A percentile compares a stretch with the other conserved stretches of the same genome.
Evolutionary conservation across 164 flowering plant genomes (phyloP).

Genomic region (Warburgia ugandensis): DNA sequence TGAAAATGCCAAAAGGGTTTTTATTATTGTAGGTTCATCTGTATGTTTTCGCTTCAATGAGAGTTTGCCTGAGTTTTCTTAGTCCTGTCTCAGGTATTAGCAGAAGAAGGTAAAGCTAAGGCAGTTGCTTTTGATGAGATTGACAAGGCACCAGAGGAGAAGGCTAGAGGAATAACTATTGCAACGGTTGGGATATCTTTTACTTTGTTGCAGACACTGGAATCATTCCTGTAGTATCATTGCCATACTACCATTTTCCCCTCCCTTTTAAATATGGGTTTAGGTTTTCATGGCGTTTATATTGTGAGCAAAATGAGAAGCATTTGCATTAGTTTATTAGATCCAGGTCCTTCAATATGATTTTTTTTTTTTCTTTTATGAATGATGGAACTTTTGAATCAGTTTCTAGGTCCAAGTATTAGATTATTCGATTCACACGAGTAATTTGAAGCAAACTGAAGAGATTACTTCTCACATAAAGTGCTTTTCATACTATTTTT

Average conservation of each 20-base stretch:
- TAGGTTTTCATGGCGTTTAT: too few relatives aligned
- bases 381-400: not conserved
- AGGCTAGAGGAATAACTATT: constrained; percentile 95
- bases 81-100: constrained; percentile 89
- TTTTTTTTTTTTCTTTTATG: not conserved
- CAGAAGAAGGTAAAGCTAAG: constrained; percentile 94
- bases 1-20: not conserved
- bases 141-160: constrained; percentile 99
- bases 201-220: not conserved
- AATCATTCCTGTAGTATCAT: too few relatives aligned
- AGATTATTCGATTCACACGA: too few relatives aligned
- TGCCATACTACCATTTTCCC: too few relatives aligned
- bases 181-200: constrained; percentile 55
- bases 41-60: not conserved
- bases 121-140: constrained; percentile 95
- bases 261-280: too few relatives aligned
- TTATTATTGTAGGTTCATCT: not conserved
- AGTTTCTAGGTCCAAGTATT: too few relatives aligned
- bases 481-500: too few relatives aligned
- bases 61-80: not conserved
- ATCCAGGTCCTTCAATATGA: too few relatives aligned
- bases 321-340: too few relatives aligned
- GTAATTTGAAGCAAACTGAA: too few relatives aligned
- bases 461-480: too few relatives aligned
- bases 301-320: too few relatives aligned